These are phyloP conservation scores for Mortierella sp. DNA, from an alignment of 371 early-diverging fungal species.

Conservation along the genomic window DNA sequence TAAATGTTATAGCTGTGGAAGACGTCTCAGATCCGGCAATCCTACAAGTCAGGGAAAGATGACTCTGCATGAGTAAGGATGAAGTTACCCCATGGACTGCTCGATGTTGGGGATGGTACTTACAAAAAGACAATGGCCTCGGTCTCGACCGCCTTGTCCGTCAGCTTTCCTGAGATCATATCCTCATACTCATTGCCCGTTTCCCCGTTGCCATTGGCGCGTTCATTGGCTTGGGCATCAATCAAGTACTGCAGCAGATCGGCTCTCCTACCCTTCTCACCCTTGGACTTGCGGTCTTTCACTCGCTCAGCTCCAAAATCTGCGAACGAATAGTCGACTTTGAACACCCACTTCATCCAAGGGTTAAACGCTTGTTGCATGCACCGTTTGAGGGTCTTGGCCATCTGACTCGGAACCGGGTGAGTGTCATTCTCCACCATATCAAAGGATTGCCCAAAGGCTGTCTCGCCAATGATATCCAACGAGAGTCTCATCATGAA, in stretches of 20 bases:
- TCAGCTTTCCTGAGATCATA: conserved; percentile 41
- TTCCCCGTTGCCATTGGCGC: conserved; percentile 33
- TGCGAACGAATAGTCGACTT: conserved; percentile 26
- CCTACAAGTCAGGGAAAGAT: conserved; percentile 9
- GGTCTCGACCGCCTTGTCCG: conserved; percentile 29
- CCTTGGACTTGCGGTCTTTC: conserved; percentile 3
- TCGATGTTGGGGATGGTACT: too few relatives aligned
- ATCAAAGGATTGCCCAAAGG: conserved; percentile 34
- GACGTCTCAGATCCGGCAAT: conserved; percentile 40
- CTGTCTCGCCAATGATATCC: conserved; percentile 42
- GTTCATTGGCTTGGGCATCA: conserved; percentile 39
- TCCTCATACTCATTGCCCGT: conserved; percentile 35
- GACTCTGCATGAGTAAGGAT: not conserved
- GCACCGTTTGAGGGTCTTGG: conserved; percentile 19
- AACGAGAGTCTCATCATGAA: conserved; percentile 39
- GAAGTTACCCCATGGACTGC: not conserved
- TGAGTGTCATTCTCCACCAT: conserved; percentile 36
- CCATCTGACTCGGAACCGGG: conserved; percentile 36
- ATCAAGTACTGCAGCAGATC: conserved; percentile 44
- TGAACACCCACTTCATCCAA: conserved; percentile 27
- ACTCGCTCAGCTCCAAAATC: conserved; percentile 20
- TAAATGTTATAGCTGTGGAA: conserved; percentile 24
- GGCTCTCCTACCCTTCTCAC: conserved; percentile 25
- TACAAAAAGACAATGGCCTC: conserved; percentile 38
- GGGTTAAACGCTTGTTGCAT: conserved; percentile 41